These are phyloP conservation scores for Cyclocybe aegerita DNA, from an alignment of 768 basidiomycete genomes.

Conservation along the genomic window DNA sequence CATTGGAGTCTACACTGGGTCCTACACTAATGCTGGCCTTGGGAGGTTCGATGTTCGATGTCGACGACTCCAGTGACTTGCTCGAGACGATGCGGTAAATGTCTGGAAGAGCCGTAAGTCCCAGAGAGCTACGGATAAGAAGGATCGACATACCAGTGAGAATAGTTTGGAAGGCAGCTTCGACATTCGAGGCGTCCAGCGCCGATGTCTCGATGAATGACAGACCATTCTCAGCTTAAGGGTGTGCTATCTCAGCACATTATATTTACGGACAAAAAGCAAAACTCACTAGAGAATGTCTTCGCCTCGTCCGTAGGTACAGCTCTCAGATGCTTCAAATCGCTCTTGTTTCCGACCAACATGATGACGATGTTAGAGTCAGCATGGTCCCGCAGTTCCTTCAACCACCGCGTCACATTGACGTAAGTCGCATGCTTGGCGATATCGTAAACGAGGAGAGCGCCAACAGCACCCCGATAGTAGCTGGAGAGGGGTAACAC, in stretches of 20 bases:
- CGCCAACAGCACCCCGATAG: slow-evolving; percentile 95
- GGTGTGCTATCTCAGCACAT: slow-evolving; percentile 6
- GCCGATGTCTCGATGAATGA: slow-evolving; percentile 99
- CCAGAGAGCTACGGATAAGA: neutral
- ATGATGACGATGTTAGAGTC: slow-evolving; percentile 93
- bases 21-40: slow-evolving; percentile 87
- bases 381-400: slow-evolving; percentile 95
- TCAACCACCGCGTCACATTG: slow-evolving; percentile 94
- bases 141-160: slow-evolving; percentile 66
- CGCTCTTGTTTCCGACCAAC: slow-evolving; percentile 98
- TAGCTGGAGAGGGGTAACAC: slow-evolving; percentile 52
- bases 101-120: slow-evolving; percentile 48
- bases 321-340: slow-evolving; percentile 95
- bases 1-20: slow-evolving; percentile 65
- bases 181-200: slow-evolving; percentile 99
- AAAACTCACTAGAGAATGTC: slow-evolving; percentile 73
- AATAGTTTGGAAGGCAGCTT: slow-evolving; percentile 95
- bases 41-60: slow-evolving; percentile 73
- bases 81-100: slow-evolving; percentile 97
- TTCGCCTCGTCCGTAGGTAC: slow-evolving; percentile 98
- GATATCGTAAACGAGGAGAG: slow-evolving; percentile 92
- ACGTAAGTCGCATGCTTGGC: slow-evolving; percentile 93
- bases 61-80: slow-evolving; percentile 88
- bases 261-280: neutral
- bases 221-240: slow-evolving; percentile 81